A percentile compares a stretch with the other conserved stretches of the same genome.
Evolutionary conservation across 345 rosid genomes (phyloP).

Genomic region (Citrus sinensis): DNA sequence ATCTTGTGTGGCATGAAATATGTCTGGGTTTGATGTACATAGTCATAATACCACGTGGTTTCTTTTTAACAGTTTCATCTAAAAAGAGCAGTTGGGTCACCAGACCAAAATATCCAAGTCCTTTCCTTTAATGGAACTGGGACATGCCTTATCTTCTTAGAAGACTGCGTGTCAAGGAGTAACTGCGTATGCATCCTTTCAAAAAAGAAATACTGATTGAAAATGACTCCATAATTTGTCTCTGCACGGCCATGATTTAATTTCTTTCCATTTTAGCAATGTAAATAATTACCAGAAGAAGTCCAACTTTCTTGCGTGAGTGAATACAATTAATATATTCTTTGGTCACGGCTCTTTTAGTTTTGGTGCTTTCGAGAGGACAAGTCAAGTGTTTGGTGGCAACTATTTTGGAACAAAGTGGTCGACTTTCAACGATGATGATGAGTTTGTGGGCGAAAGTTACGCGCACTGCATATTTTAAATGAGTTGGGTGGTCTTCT

Average conservation of each 20-base stretch:
- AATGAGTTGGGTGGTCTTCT: background rate
- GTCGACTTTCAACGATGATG: background rate
- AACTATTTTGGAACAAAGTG: too few species aligned
- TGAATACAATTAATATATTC: background rate
- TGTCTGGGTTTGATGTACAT: too few species aligned
- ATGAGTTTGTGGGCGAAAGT: background rate
- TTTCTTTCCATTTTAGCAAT: background rate
- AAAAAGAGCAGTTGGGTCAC: too few species aligned
- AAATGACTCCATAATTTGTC: conserved; percentile 8
- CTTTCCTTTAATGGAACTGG: too few species aligned
- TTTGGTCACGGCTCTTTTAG: background rate
- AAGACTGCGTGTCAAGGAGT: background rate
- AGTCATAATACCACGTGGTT: too few species aligned
- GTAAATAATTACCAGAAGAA: background rate
- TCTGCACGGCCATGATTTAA: background rate
- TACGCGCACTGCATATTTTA: background rate
- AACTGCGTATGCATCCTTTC: background rate
- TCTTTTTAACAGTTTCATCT: too few species aligned
- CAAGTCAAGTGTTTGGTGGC: background rate
- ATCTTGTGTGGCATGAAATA: too few species aligned
- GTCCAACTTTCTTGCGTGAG: background rate
- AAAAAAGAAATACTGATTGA: background rate
- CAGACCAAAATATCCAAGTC: too few species aligned
- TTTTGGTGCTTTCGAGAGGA: background rate
- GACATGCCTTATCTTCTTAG: background rate